Evolutionary conservation across 2,329 filamentous ascomycete genomes (phyloP).

Genomic region (Elsinoe perseae): DNA sequence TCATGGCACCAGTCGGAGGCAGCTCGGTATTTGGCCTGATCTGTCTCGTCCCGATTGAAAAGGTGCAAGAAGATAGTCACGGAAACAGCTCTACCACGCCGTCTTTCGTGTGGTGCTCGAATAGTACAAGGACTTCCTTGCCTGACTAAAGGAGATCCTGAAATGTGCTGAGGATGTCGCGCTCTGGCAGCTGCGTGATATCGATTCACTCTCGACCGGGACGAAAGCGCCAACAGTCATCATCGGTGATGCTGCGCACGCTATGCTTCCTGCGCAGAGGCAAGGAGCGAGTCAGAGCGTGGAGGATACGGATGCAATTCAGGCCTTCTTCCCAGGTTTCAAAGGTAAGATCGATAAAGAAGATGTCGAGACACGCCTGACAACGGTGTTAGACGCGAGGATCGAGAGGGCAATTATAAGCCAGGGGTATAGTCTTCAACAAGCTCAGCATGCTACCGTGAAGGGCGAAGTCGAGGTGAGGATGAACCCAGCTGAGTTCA

Average conservation of each 20-base stretch:
- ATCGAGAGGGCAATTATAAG: slow-evolving; percentile 36
- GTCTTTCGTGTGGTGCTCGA: slow-evolving; percentile 33
- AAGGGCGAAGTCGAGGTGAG: slow-evolving; percentile 28
- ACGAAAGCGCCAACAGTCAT: slow-evolving; percentile 23
- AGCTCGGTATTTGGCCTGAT: slow-evolving; percentile 39
- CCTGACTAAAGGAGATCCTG: slow-evolving; percentile 34
- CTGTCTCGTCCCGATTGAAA: slow-evolving; percentile 39
- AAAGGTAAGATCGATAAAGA: slow-evolving; percentile 16
- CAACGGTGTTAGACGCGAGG: slow-evolving; percentile 26
- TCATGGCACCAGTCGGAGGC: slow-evolving; percentile 39
- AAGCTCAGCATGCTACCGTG: slow-evolving; percentile 34
- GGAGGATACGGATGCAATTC: slow-evolving; percentile 36
- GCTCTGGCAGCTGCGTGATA: slow-evolving; percentile 41
- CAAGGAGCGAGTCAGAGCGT: slow-evolving; percentile 38
- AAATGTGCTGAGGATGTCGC: slow-evolving; percentile 30
- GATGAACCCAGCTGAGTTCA: slow-evolving; percentile 36
- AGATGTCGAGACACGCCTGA: slow-evolving; percentile 23
- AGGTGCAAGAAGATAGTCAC: slow-evolving; percentile 34
- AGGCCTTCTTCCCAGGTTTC: slow-evolving; percentile 25
- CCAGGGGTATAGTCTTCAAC: slow-evolving; percentile 38
- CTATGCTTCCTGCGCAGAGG: slow-evolving; percentile 37
- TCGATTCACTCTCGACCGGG: slow-evolving; percentile 36
- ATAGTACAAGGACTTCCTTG: slow-evolving; percentile 37
- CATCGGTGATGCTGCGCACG: slow-evolving; percentile 35
- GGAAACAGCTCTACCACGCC: slow-evolving; percentile 36